phyloP scores from a whole-genome alignment of 2,329 filamentous ascomycete species.

The Cytospora chrysosperma region DNA sequence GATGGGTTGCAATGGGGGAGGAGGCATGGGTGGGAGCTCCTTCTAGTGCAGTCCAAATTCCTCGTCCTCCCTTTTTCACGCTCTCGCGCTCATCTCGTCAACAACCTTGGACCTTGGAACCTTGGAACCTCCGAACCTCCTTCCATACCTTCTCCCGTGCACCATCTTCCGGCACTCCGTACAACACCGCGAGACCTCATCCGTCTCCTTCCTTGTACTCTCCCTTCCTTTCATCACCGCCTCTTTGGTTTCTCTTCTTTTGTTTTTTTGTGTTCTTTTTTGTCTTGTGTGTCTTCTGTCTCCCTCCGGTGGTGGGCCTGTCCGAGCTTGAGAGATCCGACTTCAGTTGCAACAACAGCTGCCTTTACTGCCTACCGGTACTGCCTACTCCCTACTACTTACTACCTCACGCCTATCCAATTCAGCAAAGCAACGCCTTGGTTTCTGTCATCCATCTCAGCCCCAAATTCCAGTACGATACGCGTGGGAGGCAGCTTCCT shows the following conservation, averaged over 20 bases:
- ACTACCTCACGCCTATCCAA: background rate
- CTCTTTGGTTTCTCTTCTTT: constrained; percentile 21
- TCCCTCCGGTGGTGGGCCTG: constrained; percentile 11
- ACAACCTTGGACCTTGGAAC: background rate
- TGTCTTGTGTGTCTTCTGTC: constrained; percentile 16
- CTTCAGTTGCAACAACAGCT: background rate
- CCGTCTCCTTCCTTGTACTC: constrained; percentile 20
- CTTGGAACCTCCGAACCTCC: constrained; percentile 3
- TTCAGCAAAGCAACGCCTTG: constrained; percentile 2
- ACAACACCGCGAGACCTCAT: constrained; percentile 16
- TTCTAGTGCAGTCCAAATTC: too few relatives aligned
- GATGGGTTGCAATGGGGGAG: background rate
- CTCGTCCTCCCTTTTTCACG: background rate
- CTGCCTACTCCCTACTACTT: background rate
- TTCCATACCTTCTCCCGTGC: constrained; percentile 9
- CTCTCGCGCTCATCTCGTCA: background rate
- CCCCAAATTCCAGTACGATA: constrained; percentile 19
- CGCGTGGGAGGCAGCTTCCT: constrained; percentile 22
- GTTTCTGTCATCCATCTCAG: constrained; percentile 28
- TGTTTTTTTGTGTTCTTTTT: background rate
- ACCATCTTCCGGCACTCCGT: constrained; percentile 9
- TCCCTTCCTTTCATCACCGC: constrained; percentile 22
- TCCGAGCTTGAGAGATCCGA: constrained; percentile 13
- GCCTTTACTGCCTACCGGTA: background rate
- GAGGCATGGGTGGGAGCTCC: constrained; percentile 2